Evolutionary conservation across 2,329 filamentous ascomycete species (phyloP).

Genomic region (Fusarium heterosporum): DNA sequence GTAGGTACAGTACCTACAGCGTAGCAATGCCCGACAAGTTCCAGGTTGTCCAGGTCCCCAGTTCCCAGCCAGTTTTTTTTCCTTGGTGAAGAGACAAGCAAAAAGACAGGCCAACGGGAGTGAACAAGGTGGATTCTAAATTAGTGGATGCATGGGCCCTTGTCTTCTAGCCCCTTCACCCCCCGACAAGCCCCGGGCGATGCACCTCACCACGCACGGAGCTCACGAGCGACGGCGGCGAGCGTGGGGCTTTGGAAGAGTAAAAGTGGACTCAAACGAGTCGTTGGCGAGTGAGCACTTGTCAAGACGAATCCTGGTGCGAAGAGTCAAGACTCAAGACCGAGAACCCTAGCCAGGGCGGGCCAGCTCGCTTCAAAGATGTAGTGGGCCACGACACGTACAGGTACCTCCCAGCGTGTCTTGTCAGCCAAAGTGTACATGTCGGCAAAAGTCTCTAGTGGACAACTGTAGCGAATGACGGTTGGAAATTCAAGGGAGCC

Average conservation of each 20-base stretch:
- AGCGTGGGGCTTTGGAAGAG: conserved; percentile 29
- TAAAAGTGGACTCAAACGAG: conserved; percentile 25
- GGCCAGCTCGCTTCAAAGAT: conserved; percentile 3
- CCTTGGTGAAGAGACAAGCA: background rate
- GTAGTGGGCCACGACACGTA: background rate
- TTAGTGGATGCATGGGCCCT: conserved; percentile 21
- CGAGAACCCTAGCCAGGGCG: conserved; percentile 6
- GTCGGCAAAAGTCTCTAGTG: conserved; percentile 12
- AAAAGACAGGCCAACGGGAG: conserved; percentile 20
- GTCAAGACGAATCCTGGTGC: conserved; percentile 16
- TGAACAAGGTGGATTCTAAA: conserved; percentile 18
- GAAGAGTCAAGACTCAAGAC: conserved; percentile 7
- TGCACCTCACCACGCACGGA: conserved; percentile 40
- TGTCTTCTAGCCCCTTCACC: conserved; percentile 10
- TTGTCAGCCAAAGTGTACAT: conserved; percentile 19
- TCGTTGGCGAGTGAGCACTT: conserved; percentile 25
- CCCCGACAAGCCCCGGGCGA: conserved; percentile 28
- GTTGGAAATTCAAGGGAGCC: conserved; percentile 12
- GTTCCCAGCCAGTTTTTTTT: conserved; percentile 24
- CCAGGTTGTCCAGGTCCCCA: conserved; percentile 23
- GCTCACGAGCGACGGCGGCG: conserved; percentile 40
- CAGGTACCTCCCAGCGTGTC: background rate
- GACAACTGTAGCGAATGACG: conserved; percentile 32
- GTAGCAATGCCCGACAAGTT: conserved; percentile 38
- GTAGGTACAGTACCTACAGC: conserved; percentile 18